phyloP scores from a whole-genome alignment of 2,329 filamentous ascomycete species.

The Lithohypha guttulata region DNA sequence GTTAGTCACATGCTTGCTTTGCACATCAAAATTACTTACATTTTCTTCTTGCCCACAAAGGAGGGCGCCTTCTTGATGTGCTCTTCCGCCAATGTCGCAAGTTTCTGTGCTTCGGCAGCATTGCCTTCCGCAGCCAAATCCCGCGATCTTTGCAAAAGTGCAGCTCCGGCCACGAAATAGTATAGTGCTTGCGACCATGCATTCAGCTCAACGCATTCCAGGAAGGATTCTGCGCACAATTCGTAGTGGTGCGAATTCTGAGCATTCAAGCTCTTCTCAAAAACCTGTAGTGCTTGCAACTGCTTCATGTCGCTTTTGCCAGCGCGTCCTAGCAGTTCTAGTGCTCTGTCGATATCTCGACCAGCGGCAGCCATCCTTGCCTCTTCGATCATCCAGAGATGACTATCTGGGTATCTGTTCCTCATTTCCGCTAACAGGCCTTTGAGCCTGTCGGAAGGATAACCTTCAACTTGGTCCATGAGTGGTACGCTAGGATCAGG shows the following conservation, averaged over 20 bases:
- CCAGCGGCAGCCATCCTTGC: conserved; percentile 63
- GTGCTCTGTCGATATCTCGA: conserved; percentile 54
- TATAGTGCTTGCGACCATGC: conserved; percentile 87
- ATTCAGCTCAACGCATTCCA: conserved; percentile 62
- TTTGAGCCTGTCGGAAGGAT: conserved; percentile 58
- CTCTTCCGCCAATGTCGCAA: conserved; percentile 56
- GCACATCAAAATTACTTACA: too few relatives aligned
- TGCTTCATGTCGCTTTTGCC: conserved; percentile 69
- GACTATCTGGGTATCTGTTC: conserved; percentile 64
- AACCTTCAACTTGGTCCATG: conserved; percentile 53
- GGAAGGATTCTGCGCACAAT: conserved; percentile 61
- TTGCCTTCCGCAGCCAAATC: conserved; percentile 34
- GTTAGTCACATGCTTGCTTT: too few relatives aligned
- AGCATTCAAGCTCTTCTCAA: conserved; percentile 67
- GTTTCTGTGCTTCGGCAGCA: conserved; percentile 37
- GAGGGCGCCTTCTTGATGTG: conserved; percentile 61
- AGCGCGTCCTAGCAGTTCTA: conserved; percentile 51
- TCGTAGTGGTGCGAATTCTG: conserved; percentile 73
- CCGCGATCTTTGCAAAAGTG: conserved; percentile 74
- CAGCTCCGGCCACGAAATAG: conserved; percentile 72
- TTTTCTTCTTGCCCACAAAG: conserved; percentile 71
- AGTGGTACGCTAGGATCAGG: conserved; percentile 32
- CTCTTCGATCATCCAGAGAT: conserved; percentile 82
- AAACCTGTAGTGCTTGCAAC: conserved; percentile 71
- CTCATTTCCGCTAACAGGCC: conserved; percentile 64